These are phyloP conservation scores for Moesziomyces parantarcticus DNA, from an alignment of 1,284 basidiomycete genomes.

Conservation along the genomic window DNA sequence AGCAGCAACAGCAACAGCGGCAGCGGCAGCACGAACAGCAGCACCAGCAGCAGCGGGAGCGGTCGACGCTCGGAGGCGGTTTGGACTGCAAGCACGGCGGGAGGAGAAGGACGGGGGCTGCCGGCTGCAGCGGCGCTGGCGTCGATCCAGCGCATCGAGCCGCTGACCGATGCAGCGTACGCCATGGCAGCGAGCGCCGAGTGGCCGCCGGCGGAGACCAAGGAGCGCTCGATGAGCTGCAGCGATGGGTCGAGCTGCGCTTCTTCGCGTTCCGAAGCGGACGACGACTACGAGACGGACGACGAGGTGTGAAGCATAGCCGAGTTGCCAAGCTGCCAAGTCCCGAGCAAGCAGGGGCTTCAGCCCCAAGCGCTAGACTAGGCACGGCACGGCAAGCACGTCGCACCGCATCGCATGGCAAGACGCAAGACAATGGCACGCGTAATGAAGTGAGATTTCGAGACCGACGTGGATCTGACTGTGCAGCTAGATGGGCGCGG, in stretches of 20 bases:
- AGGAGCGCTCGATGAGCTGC: not conserved
- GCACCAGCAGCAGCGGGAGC: not conserved
- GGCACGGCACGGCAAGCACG: not conserved
- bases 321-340: not conserved
- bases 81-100: not conserved
- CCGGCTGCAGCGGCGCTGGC: conserved; percentile 14
- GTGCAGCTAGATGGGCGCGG: too few relatives aligned
- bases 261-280: not conserved
- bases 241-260: not conserved
- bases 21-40: too few relatives aligned
- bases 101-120: not conserved
- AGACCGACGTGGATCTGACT: too few relatives aligned
- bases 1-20: not conserved
- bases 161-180: conserved; percentile 4
- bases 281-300: not conserved
- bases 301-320: not conserved
- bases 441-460: too few relatives aligned
- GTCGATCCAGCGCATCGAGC: conserved; percentile 13
- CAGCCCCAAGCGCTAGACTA: too few relatives aligned
- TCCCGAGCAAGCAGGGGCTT: too few relatives aligned
- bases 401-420: not conserved
- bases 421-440: too few relatives aligned
- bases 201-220: not conserved
- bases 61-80: not conserved
- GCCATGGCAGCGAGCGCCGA: not conserved